Evolutionary conservation across 2,329 filamentous ascomycete species (phyloP).

Genomic region (Zymoseptoria tritici): DNA sequence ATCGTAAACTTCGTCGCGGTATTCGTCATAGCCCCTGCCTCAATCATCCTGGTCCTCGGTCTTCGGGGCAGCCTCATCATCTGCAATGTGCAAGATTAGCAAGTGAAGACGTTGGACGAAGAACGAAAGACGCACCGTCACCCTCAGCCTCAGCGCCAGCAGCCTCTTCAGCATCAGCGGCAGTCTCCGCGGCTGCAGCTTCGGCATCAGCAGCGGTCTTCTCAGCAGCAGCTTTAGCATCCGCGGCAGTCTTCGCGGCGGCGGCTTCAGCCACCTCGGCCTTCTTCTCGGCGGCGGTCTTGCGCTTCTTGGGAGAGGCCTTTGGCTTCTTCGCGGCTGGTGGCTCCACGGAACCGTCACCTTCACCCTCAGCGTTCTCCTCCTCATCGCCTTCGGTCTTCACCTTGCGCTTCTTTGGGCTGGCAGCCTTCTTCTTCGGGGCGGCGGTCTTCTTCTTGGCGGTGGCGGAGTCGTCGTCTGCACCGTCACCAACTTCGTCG

Average conservation of each 20-base stretch:
- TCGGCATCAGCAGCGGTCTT: not conserved
- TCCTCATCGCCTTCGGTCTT: not conserved
- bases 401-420: not conserved
- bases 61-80: not conserved
- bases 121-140: not conserved
- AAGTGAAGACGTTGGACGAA: not conserved
- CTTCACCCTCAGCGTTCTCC: not conserved
- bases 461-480: not conserved
- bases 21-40: not conserved
- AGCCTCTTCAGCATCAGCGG: constrained; percentile 4
- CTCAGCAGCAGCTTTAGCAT: constrained; percentile 3
- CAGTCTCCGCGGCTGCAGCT: constrained; percentile 2
- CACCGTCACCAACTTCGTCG: not conserved
- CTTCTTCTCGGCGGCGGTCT: constrained; percentile 3
- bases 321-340: constrained; percentile 6
- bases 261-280: not conserved
- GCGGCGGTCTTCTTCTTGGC: not conserved
- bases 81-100: not conserved
- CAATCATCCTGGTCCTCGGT: not conserved
- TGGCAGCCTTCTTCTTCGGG: constrained; percentile 4
- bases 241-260: constrained; percentile 3
- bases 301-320: constrained; percentile 2
- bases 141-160: constrained; percentile 1
- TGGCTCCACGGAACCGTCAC: not conserved
- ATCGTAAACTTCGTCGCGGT: not conserved